Base-by-base conservation (phyloP, 2,329 filamentous ascomycete species). In the Aotearoamyces nothofagi region DNA sequence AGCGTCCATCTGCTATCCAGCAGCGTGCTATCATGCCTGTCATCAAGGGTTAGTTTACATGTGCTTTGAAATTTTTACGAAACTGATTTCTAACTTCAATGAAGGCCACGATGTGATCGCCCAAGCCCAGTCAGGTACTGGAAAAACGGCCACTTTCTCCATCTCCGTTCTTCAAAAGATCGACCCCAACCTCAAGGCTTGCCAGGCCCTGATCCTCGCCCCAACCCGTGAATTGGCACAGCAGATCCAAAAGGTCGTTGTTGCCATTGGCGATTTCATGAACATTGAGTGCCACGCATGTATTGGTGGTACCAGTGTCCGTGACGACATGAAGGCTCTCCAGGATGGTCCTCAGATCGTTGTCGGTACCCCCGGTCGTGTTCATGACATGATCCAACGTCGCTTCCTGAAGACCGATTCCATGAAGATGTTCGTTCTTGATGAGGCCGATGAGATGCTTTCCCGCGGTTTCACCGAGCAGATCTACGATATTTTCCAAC, bases 401-500 rank as follows among this genome's bases (percentile, higher is more conserved):
- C 84, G 87, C 48, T 81, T 92, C 63, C 72, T 98, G 49, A 90
- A 87, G 70, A 98, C 90, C 53, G 86, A 93, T 58, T 67, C 72
- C 61, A 94, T 98, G 75, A 98, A 98, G 78, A 93, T 96, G 81
- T 92, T 98, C 60, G 84, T 98, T 50, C 82, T 98, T 48, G 90
- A 98, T 56, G 90, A 98, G 69, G 90, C 90, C 51, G 90, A 98
- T 57, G 90, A 98, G 66, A 94, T 98, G 81, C 75, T 98, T 66
- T 92, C 83, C 55, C 87, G 87, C 53, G 90, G 90, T 70, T 98
- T 98, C 76, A 93, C 86, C 51, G 90, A 98, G 69, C 90, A 98
- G 69, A 98, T 98, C 66, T 98, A 98, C 72, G 90, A 98, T 61
- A 92, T 98, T 64, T 98, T 94, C 78, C 87, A 93, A 65, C 81